Evolutionary conservation across 2,329 filamentous ascomycete species (phyloP).

Genomic region (Paecilomyces formosus): DNA sequence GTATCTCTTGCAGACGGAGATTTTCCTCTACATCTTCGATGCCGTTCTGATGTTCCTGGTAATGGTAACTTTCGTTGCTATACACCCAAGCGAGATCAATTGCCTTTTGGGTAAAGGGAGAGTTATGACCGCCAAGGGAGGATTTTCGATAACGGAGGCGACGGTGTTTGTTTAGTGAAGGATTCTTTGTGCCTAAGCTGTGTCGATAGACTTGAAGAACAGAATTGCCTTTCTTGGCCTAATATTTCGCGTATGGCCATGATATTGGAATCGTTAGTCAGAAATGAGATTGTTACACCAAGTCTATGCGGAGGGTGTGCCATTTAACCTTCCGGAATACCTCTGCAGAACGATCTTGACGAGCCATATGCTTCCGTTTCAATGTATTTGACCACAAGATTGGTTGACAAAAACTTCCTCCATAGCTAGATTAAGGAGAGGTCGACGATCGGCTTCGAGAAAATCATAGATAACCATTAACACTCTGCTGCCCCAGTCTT

Average conservation of each 20-base stretch:
- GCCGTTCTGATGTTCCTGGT: constrained; percentile 12
- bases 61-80: neutral
- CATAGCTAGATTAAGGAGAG: constrained; percentile 23
- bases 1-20: constrained; percentile 12
- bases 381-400: constrained; percentile 9
- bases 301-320: no score
- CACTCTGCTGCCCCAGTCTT: constrained; percentile 58
- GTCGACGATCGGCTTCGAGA: constrained; percentile 23
- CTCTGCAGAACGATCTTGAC: neutral
- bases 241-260: no score
- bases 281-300: no score
- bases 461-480: constrained; percentile 50
- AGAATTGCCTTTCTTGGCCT: neutral
- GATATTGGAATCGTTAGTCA: no score
- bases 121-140: constrained; percentile 11
- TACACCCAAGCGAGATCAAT: constrained; percentile 2
- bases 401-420: constrained; percentile 19
- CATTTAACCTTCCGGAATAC: neutral
- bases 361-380: neutral
- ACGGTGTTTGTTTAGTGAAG: constrained; percentile 4
- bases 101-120: constrained; percentile 2
- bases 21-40: constrained; percentile 16
- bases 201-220: neutral
- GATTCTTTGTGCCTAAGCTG: neutral
- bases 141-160: constrained; percentile 8